Percentiles rank a stretch among this genome's conserved stretches.
Evolutionary conservation across 768 basidiomycete species (phyloP).

Genomic region (Rhodosporidiobolus odoratus): DNA sequence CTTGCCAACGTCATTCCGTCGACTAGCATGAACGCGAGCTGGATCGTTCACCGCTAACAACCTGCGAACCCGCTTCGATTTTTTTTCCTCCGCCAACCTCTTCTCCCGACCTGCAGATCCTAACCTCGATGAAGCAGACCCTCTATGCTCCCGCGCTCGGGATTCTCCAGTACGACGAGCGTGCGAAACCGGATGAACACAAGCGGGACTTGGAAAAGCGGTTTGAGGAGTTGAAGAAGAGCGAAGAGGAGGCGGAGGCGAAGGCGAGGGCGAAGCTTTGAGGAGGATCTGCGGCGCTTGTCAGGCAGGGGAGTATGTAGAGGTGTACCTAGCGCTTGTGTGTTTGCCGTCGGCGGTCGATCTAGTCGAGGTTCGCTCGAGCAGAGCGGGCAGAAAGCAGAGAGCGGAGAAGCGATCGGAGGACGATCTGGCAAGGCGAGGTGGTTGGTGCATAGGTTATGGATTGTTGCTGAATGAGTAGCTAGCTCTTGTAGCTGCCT

Average conservation of each 20-base stretch:
- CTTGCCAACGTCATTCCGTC: neutral
- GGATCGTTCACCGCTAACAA: too few species aligned
- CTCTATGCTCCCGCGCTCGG: slow-evolving; percentile 10
- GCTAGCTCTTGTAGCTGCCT: too few species aligned
- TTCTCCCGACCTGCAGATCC: slow-evolving; percentile 1
- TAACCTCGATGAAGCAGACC: slow-evolving; percentile 24
- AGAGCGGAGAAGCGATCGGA: too few species aligned
- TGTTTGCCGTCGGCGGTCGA: too few species aligned
- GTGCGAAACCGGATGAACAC: neutral
- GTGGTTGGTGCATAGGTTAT: too few species aligned
- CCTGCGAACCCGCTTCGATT: neutral
- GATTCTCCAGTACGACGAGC: slow-evolving; percentile 15
- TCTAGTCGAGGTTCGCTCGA: too few species aligned
- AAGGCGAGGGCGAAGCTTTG: slow-evolving; percentile 5
- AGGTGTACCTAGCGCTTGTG: too few species aligned
- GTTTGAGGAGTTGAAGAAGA: neutral
- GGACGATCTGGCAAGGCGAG: too few species aligned
- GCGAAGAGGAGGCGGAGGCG: neutral
- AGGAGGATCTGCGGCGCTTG: neutral
- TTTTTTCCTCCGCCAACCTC: neutral
- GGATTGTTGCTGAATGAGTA: too few species aligned
- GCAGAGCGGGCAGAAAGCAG: too few species aligned
- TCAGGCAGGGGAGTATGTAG: too few species aligned
- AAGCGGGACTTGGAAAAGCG: neutral
- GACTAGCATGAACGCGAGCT: too few species aligned